phyloP scores from a whole-genome alignment of 768 basidiomycete species.

The Rhodotorula kratochvilovae region DNA sequence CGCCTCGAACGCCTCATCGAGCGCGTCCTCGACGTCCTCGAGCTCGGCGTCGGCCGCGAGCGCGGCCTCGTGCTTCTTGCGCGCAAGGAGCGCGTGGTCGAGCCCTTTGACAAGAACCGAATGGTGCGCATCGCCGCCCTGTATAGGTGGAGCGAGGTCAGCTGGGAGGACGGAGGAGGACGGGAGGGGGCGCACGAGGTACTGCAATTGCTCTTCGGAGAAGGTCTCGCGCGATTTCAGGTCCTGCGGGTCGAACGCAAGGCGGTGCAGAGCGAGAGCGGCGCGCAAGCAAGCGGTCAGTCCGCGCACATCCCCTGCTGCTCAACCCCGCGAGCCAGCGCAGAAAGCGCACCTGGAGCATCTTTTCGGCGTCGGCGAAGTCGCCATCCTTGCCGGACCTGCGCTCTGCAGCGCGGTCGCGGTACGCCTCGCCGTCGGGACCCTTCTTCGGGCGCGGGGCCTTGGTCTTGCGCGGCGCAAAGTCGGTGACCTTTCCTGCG shows the following conservation, averaged over 20 bases:
- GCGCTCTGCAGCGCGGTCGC: slow-evolving; percentile 72
- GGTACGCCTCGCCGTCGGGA: slow-evolving; percentile 52
- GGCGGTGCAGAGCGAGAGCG: not conserved
- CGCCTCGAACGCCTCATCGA: slow-evolving; percentile 53
- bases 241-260: slow-evolving; percentile 23
- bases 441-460: slow-evolving; percentile 10
- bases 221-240: slow-evolving; percentile 20
- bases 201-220: slow-evolving; percentile 27
- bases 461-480: slow-evolving; percentile 62
- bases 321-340: no score
- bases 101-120: slow-evolving; percentile 84
- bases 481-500: slow-evolving; percentile 50
- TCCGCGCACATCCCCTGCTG: no score
- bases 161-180: not conserved
- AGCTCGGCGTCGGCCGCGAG: slow-evolving; percentile 47
- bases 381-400: slow-evolving; percentile 64
- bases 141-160: not conserved
- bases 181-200: slow-evolving; percentile 22
- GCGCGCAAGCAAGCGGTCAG: no score
- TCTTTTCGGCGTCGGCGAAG: slow-evolving; percentile 58
- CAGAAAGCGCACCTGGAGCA: slow-evolving; percentile 32
- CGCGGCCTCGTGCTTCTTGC: slow-evolving; percentile 64
- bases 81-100: slow-evolving; percentile 77
- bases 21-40: slow-evolving; percentile 68
- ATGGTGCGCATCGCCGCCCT: slow-evolving; percentile 76